Evolutionary conservation across 192 early-diverging fungal genomes (phyloP).

Genomic region (Podila epigama): DNA sequence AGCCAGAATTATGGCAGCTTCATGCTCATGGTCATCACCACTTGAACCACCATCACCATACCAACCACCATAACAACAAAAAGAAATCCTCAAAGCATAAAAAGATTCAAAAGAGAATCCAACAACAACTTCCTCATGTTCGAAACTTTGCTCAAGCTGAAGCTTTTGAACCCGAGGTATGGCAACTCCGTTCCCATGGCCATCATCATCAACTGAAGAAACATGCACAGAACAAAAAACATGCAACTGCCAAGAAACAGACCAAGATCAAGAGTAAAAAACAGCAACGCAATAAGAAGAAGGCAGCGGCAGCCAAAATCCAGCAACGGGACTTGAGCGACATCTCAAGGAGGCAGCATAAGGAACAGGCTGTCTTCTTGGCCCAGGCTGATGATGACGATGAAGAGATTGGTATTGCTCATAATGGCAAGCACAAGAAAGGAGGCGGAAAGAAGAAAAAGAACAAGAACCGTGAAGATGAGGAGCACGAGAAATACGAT

Average conservation of each 20-base stretch:
- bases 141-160: neutral
- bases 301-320: neutral
- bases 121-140: neutral
- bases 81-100: neutral
- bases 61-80: neutral
- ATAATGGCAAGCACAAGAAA: neutral
- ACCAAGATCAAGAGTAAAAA: neutral
- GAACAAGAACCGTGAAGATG: constrained; percentile 2
- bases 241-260: constrained; percentile 3
- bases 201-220: constrained; percentile 15
- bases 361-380: neutral
- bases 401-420: constrained; percentile 5
- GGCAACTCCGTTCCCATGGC: constrained; percentile 35
- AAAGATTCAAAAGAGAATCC: neutral
- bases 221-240: constrained; percentile 2
- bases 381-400: neutral
- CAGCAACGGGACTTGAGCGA: neutral
- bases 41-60: neutral
- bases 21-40: constrained; percentile 29
- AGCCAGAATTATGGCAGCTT: constrained; percentile 18
- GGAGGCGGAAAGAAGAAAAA: constrained; percentile 12
- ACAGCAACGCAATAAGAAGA: neutral
- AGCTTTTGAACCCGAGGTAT: constrained; percentile 22
- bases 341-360: neutral
- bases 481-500: constrained; percentile 19